A percentile compares a stretch with the other conserved stretches of the same genome.
These are phyloP conservation scores for Fusarium abutilonis DNA, from an alignment of 2,329 filamentous ascomycete species.

Conservation along the genomic window DNA sequence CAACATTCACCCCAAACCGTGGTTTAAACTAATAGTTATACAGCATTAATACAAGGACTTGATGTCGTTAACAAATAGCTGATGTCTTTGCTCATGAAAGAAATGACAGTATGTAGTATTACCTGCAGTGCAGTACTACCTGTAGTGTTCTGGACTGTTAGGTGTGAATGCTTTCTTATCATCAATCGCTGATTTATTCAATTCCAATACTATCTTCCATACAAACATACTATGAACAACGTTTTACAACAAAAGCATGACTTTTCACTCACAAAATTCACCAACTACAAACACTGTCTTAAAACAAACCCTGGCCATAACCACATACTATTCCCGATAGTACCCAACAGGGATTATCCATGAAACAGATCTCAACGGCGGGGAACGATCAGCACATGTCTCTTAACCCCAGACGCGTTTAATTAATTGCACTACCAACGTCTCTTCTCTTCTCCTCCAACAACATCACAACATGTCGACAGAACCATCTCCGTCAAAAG, in stretches of 20 bases:
- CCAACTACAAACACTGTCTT: neutral
- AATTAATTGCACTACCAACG: neutral
- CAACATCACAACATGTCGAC: conserved; percentile 8
- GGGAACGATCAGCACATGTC: conserved; percentile 14
- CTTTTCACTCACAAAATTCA: too few relatives aligned
- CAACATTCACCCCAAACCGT: neutral
- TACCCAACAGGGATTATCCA: conserved; percentile 23
- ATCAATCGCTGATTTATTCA: too few relatives aligned
- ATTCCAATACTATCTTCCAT: too few relatives aligned
- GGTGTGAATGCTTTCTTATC: too few relatives aligned
- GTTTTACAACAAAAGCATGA: too few relatives aligned
- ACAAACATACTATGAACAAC: too few relatives aligned
- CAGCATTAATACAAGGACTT: neutral
- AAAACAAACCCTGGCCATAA: neutral
- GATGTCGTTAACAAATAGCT: neutral
- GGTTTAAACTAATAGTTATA: neutral
- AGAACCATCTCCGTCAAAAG: conserved; percentile 3
- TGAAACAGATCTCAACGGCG: neutral
- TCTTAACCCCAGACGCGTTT: conserved; percentile 7
- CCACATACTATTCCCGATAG: conserved; percentile 6
- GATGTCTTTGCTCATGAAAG: neutral
- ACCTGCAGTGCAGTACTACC: too few relatives aligned
- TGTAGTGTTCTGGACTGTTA: too few relatives aligned
- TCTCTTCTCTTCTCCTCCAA: conserved; percentile 3
- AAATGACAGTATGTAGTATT: neutral